Evolutionary conservation across 2,329 filamentous ascomycete species (phyloP).

Genomic region (Neonectria neomacrospora): DNA sequence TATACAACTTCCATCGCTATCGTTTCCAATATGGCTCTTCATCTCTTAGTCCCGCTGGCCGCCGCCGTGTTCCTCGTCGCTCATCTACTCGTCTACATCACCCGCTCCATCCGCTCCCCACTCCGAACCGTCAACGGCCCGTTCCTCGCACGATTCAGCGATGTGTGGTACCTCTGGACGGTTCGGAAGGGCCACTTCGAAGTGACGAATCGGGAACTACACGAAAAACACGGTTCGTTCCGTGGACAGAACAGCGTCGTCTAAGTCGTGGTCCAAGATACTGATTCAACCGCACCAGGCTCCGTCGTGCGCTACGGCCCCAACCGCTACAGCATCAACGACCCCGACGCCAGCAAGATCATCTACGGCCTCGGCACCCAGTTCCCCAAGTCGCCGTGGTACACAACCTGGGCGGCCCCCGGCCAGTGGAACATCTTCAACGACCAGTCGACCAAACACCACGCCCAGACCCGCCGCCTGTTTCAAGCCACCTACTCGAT

Average conservation of each 20-base stretch:
- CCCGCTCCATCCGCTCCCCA: slow-evolving; percentile 30
- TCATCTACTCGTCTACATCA: background rate
- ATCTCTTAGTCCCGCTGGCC: slow-evolving; percentile 8
- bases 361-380: slow-evolving; percentile 48
- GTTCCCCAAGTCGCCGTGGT: slow-evolving; percentile 50
- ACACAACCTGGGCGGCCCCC: slow-evolving; percentile 41
- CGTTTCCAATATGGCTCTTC: background rate
- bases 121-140: slow-evolving; percentile 45
- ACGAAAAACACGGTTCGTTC: slow-evolving; percentile 44
- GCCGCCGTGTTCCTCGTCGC: slow-evolving; percentile 3
- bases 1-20: too few relatives aligned
- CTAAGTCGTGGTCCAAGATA: background rate
- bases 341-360: slow-evolving; percentile 52
- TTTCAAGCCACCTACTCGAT: slow-evolving; percentile 49
- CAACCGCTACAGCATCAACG: slow-evolving; percentile 58
- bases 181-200: slow-evolving; percentile 45
- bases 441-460: slow-evolving; percentile 43
- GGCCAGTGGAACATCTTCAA: slow-evolving; percentile 44
- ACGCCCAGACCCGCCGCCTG: slow-evolving; percentile 42
- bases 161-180: slow-evolving; percentile 45
- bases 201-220: slow-evolving; percentile 43
- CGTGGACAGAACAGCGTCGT: background rate
- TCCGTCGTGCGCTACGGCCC: slow-evolving; percentile 60
- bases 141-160: slow-evolving; percentile 41
- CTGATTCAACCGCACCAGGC: slow-evolving; percentile 16